Conservation (phyloP, 2,329 filamentous ascomycete species). For the Mycosphaerella sp. region DNA sequence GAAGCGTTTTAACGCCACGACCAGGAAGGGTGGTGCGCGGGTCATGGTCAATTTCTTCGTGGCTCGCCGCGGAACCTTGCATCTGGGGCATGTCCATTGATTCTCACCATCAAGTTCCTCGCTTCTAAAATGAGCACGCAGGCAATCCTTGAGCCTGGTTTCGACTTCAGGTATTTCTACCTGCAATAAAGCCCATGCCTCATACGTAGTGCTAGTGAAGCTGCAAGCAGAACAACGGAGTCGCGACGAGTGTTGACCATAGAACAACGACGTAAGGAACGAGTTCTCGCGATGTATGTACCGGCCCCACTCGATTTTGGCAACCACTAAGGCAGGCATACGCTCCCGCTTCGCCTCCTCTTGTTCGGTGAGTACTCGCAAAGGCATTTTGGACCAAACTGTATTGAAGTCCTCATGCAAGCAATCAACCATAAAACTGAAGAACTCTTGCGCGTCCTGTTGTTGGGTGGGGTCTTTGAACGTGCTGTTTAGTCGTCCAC, state of each 20-base stretch:
- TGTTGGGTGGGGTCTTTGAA: constrained; percentile 55
- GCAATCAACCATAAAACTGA: constrained; percentile 72
- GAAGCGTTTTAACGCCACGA: constrained; percentile 70
- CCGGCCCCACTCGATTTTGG: constrained; percentile 66
- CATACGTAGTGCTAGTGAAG: constrained; percentile 60
- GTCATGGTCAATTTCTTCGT: constrained; percentile 68
- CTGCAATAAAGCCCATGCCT: constrained; percentile 64
- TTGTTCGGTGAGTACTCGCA: constrained; percentile 52
- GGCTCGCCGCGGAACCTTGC: constrained; percentile 60
- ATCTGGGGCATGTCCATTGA: constrained; percentile 67
- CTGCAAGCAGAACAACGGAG: constrained; percentile 57
- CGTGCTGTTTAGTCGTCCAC: constrained; percentile 58
- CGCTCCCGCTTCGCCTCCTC: constrained; percentile 57
- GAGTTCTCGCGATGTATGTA: constrained; percentile 69
- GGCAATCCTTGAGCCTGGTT: constrained; percentile 60
- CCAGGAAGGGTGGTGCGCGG: constrained; percentile 71
- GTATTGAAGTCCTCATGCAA: constrained; percentile 82
- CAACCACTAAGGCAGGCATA: constrained; percentile 58
- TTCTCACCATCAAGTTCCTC: constrained; percentile 63
- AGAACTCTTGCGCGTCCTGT: constrained; percentile 89
- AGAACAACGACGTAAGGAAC: constrained; percentile 74
- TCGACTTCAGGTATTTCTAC: constrained; percentile 62
- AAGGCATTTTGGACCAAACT: constrained; percentile 53
- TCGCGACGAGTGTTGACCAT: constrained; percentile 60
- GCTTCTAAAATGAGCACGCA: constrained; percentile 62